These are phyloP conservation scores for Lactarius akahatsu DNA, from an alignment of 768 basidiomycete genomes.

Conservation along the genomic window DNA sequence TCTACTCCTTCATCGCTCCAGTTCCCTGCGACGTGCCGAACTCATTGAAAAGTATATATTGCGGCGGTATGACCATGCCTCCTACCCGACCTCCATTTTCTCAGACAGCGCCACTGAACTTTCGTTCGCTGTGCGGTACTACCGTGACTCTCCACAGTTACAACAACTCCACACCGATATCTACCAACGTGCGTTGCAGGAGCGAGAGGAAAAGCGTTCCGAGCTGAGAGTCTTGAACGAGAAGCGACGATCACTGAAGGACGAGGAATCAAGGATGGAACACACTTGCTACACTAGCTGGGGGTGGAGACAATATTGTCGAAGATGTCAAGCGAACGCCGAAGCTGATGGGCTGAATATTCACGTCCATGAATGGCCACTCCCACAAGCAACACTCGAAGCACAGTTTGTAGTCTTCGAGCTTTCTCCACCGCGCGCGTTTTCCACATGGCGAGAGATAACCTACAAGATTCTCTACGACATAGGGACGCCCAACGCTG, in stretches of 20 bases:
- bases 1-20: neutral
- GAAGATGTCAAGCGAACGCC: too few species aligned
- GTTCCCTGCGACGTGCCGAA: neutral
- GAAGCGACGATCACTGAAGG: neutral
- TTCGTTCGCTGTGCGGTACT: neutral
- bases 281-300: too few species aligned
- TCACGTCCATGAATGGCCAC: too few species aligned
- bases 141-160: neutral
- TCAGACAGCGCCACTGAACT: neutral
- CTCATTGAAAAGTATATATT: neutral
- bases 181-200: neutral
- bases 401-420: too few species aligned
- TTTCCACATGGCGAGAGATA: too few species aligned
- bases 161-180: neutral
- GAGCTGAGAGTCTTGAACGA: neutral
- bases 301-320: too few species aligned
- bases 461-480: too few species aligned
- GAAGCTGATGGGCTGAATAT: too few species aligned
- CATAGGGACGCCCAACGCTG: neutral
- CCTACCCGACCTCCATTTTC: neutral
- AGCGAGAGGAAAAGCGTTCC: slow-evolving; percentile 1
- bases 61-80: neutral
- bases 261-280: neutral
- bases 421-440: too few species aligned
- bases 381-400: too few species aligned